Evolutionary conservation across 371 early-diverging fungal species (phyloP).

Genomic region (Mucor piriformis): DNA sequence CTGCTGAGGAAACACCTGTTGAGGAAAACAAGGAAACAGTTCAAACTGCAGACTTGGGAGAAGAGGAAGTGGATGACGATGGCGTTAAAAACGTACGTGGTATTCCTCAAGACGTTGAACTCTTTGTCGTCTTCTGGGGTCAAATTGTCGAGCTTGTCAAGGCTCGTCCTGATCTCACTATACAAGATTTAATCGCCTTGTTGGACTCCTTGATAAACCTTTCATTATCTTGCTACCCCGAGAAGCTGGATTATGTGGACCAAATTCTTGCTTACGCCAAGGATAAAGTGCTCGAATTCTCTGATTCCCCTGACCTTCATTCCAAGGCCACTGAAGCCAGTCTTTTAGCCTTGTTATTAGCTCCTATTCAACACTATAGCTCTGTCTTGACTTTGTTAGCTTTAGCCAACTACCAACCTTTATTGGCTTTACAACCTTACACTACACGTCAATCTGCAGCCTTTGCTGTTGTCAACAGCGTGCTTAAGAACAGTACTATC

Average conservation of each 20-base stretch:
- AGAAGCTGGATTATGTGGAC: slow-evolving; percentile 81
- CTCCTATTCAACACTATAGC: slow-evolving; percentile 76
- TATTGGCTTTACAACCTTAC: slow-evolving; percentile 79
- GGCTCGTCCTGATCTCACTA: slow-evolving; percentile 87
- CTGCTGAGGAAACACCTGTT: neutral
- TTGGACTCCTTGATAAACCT: slow-evolving; percentile 83
- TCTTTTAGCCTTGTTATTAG: slow-evolving; percentile 66
- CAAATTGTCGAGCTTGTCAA: slow-evolving; percentile 88
- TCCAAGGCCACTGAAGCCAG: slow-evolving; percentile 60
- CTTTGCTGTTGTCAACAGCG: slow-evolving; percentile 68
- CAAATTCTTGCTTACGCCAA: slow-evolving; percentile 84
- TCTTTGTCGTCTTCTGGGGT: slow-evolving; percentile 94
- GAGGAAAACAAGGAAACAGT: slow-evolving; percentile 10
- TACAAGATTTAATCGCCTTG: slow-evolving; percentile 87
- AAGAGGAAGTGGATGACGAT: slow-evolving; percentile 25
- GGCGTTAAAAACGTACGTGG: slow-evolving; percentile 56
- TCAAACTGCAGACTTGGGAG: slow-evolving; percentile 15
- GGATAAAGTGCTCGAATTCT: slow-evolving; percentile 59
- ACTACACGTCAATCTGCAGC: slow-evolving; percentile 79
- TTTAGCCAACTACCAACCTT: slow-evolving; percentile 71
- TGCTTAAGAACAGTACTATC: slow-evolving; percentile 63
- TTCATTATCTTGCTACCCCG: slow-evolving; percentile 90
- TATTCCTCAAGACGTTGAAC: slow-evolving; percentile 80
- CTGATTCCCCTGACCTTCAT: slow-evolving; percentile 57
- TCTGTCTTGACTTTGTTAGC: slow-evolving; percentile 63